Percentiles rank a stretch among this genome's conserved stretches.
Evolutionary conservation across 768 basidiomycete genomes (phyloP).

Genomic region (Rhodosporidiobolus odoratus): DNA sequence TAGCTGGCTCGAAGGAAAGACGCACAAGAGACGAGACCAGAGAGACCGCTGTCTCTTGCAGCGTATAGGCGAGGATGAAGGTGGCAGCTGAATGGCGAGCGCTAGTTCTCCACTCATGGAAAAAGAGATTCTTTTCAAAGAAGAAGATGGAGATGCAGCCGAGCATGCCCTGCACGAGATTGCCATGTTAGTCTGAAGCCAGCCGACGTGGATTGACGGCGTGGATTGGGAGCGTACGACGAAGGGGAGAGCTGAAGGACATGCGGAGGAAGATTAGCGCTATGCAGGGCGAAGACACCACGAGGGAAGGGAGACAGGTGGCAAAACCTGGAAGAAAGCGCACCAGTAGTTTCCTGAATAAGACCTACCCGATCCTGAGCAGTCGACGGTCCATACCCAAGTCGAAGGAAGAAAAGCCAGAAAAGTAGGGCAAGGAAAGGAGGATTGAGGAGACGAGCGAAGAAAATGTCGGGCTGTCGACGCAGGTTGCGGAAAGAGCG

Average conservation of each 20-base stretch:
- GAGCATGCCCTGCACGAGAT: conserved; percentile 42
- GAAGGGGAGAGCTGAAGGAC: conserved; percentile 25
- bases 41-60: conserved; percentile 47
- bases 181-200: background rate
- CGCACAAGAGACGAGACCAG: conserved; percentile 44
- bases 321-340: background rate
- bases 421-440: conserved; percentile 38
- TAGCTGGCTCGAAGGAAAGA: background rate
- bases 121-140: conserved; percentile 50
- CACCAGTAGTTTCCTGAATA: conserved; percentile 33
- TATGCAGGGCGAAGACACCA: too few species aligned
- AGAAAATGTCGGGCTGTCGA: conserved; percentile 38
- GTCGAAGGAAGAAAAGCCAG: conserved; percentile 40
- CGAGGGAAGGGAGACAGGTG: background rate
- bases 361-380: conserved; percentile 39
- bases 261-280: too few species aligned
- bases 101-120: conserved; percentile 50
- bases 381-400: conserved; percentile 17
- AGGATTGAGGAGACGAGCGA: conserved; percentile 35
- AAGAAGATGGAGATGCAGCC: conserved; percentile 51
- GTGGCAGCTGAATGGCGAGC: conserved; percentile 49
- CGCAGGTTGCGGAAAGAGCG: conserved; percentile 31
- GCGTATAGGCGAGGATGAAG: conserved; percentile 47
- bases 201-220: background rate
- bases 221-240: background rate